Base-by-base conservation (phyloP, 2,329 filamentous ascomycete species). In the Diaporthe sp. region DNA sequence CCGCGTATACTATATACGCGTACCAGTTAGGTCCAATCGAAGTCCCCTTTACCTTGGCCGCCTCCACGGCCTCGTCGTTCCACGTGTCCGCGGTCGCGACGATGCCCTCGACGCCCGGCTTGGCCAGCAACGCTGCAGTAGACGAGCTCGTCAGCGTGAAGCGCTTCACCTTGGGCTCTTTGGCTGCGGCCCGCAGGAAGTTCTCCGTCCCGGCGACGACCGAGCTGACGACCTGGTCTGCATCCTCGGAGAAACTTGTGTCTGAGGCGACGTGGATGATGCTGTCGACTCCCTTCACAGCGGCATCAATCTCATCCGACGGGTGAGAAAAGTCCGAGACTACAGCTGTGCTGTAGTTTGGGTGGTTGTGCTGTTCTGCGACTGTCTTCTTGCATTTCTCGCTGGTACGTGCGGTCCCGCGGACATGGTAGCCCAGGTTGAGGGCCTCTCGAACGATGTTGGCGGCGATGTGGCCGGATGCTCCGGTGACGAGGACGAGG, bases 61-160 rank as follows among this genome's bases (percentile, higher is more conserved):
- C 47, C 13, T 70, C 72, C 39, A 78, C 71, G 15, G 75, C 78
- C 37, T 67, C 75, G 9, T 81, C 79, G 42, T 81, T 79, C 76
- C 75, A 81, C 51, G 77, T 76, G 47, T 78, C 51, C 4, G 12
- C 12, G 8, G 65, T 72, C 34, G 58, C 65, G 39, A 81, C 80
- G 39, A 83, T 77, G 22, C 75, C 20, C 51, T 78, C 78, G 22
- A 80, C 70, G 44, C 79, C 75, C 3, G 79, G 78, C 5, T 79
- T 73, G 1, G 78, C 77, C 4, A 74, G 78, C 3, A 81, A 70
- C 6, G 75, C 76, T 0, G 82, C 78, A 2, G 79, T 77, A 0
- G 82, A 80, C 1, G 84, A 85, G 25, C 83, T 85, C 0, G 85
- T 87, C 51, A 85, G 77, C 6, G 88, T 84, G 42, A 88, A 84